phyloP scores from a whole-genome alignment of 345 rosid genomes.

The Melaleuca alternifolia region DNA sequence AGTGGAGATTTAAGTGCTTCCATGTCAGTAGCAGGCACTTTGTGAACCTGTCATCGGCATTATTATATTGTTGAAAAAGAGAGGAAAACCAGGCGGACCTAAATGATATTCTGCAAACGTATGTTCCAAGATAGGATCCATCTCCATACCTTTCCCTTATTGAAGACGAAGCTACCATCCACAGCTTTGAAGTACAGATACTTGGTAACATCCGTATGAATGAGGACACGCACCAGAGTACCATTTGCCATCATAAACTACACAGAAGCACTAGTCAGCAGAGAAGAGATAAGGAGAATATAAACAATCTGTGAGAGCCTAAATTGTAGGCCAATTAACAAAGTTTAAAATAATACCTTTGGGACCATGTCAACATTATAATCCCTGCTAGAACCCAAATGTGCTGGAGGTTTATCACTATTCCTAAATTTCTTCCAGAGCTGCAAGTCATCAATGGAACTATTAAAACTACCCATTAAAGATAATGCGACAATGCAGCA shows the following conservation, averaged over 20 bases:
- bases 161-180: conserved; percentile 10
- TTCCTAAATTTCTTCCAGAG: conserved; percentile 96
- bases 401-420: conserved; percentile 81
- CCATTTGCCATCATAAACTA: conserved; percentile 16
- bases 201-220: conserved; percentile 10
- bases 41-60: conserved; percentile 51
- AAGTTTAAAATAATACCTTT: background rate
- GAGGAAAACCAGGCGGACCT: background rate
- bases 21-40: conserved; percentile 92
- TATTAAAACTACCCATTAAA: background rate
- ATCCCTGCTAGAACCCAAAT: conserved; percentile 65
- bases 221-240: conserved; percentile 8
- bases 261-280: background rate
- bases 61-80: background rate
- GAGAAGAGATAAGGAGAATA: background rate
- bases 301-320: background rate
- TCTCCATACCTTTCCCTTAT: conserved; percentile 5
- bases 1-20: conserved; percentile 93
- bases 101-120: background rate
- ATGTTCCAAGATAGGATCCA: background rate
- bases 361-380: conserved; percentile 11
- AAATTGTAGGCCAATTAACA: background rate
- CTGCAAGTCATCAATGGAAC: conserved; percentile 15
- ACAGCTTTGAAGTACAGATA: conserved; percentile 15
- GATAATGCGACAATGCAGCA: background rate